A percentile compares a stretch with the other conserved stretches of the same genome.
Evolutionary conservation across 495 filamentous ascomycete genomes (phyloP).

Genomic region (Aspergillus nidulans): DNA sequence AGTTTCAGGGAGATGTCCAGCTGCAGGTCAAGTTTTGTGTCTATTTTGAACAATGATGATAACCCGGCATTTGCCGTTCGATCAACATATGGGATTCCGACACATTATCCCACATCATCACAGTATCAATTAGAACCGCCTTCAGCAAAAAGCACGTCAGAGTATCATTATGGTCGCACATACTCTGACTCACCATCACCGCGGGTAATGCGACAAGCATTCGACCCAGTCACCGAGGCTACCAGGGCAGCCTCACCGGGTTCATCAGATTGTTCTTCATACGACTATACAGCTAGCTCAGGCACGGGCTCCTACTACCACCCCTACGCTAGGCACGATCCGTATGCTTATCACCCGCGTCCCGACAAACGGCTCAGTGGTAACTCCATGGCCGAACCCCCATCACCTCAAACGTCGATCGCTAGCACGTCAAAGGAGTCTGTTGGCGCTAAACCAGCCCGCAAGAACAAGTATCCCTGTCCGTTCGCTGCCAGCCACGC

Average conservation of each 20-base stretch:
- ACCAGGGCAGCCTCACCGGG: slow-evolving; percentile 29
- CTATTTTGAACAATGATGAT: slow-evolving; percentile 49
- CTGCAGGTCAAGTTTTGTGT: slow-evolving; percentile 39
- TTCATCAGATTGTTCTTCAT: slow-evolving; percentile 37
- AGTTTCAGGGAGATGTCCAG: slow-evolving; percentile 30
- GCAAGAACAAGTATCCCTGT: slow-evolving; percentile 55
- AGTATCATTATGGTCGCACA: slow-evolving; percentile 21
- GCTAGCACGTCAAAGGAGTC: slow-evolving; percentile 18
- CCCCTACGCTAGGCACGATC: slow-evolving; percentile 11
- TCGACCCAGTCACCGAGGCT: slow-evolving; percentile 28
- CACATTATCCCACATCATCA: slow-evolving; percentile 30
- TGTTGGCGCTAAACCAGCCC: slow-evolving; percentile 15
- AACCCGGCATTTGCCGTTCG: slow-evolving; percentile 46
- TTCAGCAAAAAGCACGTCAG: slow-evolving; percentile 16
- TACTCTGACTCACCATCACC: slow-evolving; percentile 30
- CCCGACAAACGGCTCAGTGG: slow-evolving; percentile 26
- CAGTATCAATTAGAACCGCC: slow-evolving; percentile 26
- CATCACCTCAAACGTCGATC: slow-evolving; percentile 24
- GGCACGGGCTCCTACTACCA: slow-evolving; percentile 17
- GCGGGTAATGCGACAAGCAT: slow-evolving; percentile 23
- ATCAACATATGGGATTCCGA: slow-evolving; percentile 28
- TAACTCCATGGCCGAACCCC: slow-evolving; percentile 24
- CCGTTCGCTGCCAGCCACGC: slow-evolving; percentile 58
- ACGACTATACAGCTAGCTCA: slow-evolving; percentile 33
- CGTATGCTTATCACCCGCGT: slow-evolving; percentile 19